Conservation (phyloP, 2,329 filamentous ascomycete genomes). For the Fusarium sororula region DNA sequence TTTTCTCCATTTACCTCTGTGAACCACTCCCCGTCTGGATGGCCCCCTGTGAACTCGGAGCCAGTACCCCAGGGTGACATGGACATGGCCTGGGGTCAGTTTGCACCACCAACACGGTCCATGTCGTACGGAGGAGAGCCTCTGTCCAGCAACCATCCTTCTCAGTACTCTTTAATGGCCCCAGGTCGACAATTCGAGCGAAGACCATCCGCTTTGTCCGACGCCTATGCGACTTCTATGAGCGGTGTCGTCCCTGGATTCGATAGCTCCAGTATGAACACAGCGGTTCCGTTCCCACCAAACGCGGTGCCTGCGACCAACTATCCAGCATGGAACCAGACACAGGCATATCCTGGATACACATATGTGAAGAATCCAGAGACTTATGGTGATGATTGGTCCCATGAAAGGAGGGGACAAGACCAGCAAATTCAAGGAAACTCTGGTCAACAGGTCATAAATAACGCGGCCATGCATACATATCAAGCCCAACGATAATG, state of each 20-base stretch:
- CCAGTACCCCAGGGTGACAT: conserved; percentile 51
- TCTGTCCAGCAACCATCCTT: conserved; percentile 46
- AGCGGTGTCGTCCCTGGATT: conserved; percentile 50
- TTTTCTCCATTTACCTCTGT: conserved; percentile 60
- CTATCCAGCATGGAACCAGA: conserved; percentile 57
- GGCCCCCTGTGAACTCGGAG: conserved; percentile 52
- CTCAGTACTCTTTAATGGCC: conserved; percentile 53
- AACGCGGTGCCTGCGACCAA: conserved; percentile 49
- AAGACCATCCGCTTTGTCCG: conserved; percentile 53
- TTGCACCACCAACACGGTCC: conserved; percentile 56
- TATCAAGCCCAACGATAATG: conserved; percentile 26
- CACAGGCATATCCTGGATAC: conserved; percentile 44
- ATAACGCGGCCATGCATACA: conserved; percentile 4
- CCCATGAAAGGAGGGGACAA: conserved; percentile 36
- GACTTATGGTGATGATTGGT: conserved; percentile 50
- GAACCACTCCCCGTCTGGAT: conserved; percentile 51
- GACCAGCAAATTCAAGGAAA: conserved; percentile 17
- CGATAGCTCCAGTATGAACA: conserved; percentile 47
- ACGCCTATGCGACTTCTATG: conserved; percentile 55
- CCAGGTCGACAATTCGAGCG: conserved; percentile 55
- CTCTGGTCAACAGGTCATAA: conserved; percentile 18
- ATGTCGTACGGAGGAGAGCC: conserved; percentile 60
- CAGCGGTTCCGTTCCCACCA: conserved; percentile 48
- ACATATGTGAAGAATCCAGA: conserved; percentile 53
- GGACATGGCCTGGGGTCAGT: conserved; percentile 55